These are phyloP conservation scores for Vishniacozyma victoriae DNA, from an alignment of 768 basidiomycete species.

Conservation along the genomic window DNA sequence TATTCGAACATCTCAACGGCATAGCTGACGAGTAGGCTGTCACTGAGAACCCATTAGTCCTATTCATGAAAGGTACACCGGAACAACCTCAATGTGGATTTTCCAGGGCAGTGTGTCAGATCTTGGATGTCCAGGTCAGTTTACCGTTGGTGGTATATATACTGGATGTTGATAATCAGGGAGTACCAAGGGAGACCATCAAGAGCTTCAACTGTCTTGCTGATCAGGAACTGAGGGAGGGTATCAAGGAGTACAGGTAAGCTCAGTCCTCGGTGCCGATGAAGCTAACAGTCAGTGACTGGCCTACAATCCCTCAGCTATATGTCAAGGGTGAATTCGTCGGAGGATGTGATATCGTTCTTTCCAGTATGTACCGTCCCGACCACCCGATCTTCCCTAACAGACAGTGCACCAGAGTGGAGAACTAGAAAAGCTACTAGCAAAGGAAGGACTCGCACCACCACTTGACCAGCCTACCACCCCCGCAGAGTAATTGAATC, in stretches of 20 bases:
- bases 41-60: constrained; percentile 67
- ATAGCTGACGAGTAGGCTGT: constrained; percentile 54
- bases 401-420: constrained; percentile 87
- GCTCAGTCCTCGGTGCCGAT: constrained; percentile 45
- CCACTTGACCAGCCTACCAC: constrained; percentile 45
- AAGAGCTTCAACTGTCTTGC: constrained; percentile 85
- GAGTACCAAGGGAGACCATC: constrained; percentile 72
- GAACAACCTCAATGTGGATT: constrained; percentile 85
- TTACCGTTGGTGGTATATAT: not conserved
- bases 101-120: constrained; percentile 86
- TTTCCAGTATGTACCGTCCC: constrained; percentile 64
- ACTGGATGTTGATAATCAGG: constrained; percentile 49
- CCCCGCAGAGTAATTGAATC: too few species aligned
- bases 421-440: constrained; percentile 76
- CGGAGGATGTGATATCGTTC: constrained; percentile 91
- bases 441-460: constrained; percentile 64
- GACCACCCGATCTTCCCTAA: not conserved
- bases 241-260: constrained; percentile 95
- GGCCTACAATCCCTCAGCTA: constrained; percentile 95
- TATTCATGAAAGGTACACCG: constrained; percentile 98
- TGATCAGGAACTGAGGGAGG: constrained; percentile 71
- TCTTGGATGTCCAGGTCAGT: constrained; percentile 59
- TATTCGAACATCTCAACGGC: not conserved
- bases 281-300: constrained; percentile 58
- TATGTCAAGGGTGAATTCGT: constrained; percentile 94